Conservation (phyloP, 1,284 basidiomycete genomes). For the Cystobasidium pallidum region DNA sequence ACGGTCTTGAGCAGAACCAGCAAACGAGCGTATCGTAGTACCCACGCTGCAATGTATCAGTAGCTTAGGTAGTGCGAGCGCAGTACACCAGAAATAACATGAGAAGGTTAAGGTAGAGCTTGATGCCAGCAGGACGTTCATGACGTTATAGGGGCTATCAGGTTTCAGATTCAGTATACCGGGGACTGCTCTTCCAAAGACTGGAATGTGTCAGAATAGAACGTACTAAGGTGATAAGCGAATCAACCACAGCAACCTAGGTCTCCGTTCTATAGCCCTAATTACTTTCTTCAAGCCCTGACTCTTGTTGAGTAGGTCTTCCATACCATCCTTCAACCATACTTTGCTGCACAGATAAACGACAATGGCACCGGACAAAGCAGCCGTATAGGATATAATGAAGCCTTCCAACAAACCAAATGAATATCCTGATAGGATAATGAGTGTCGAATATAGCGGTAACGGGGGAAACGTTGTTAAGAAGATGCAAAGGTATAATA, state of each 20-base stretch:
- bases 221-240: constrained; percentile 60
- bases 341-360: constrained; percentile 60
- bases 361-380: constrained; percentile 58
- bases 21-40: constrained; percentile 56
- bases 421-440: constrained; percentile 61
- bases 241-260: constrained; percentile 60
- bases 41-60: constrained; percentile 57
- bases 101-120: constrained; percentile 58
- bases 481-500: constrained; percentile 57
- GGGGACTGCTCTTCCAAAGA: neutral
- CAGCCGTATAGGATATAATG: constrained; percentile 60
- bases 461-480: constrained; percentile 59
- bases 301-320: constrained; percentile 54
- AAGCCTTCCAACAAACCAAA: constrained; percentile 61
- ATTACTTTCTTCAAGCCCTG: constrained; percentile 56
- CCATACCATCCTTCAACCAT: constrained; percentile 57
- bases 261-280: constrained; percentile 57
- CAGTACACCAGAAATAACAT: constrained; percentile 61
- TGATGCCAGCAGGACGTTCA: constrained; percentile 62
- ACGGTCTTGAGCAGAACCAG: constrained; percentile 51
- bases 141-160: constrained; percentile 58
- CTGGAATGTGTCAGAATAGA: too few species aligned
- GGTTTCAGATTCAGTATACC: neutral
- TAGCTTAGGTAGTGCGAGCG: constrained; percentile 60
- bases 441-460: constrained; percentile 62